A percentile compares a stretch with the other conserved stretches of the same genome.
These are phyloP conservation scores for Psilocybe mexicana DNA, from an alignment of 1,284 basidiomycete species.

Conservation along the genomic window DNA sequence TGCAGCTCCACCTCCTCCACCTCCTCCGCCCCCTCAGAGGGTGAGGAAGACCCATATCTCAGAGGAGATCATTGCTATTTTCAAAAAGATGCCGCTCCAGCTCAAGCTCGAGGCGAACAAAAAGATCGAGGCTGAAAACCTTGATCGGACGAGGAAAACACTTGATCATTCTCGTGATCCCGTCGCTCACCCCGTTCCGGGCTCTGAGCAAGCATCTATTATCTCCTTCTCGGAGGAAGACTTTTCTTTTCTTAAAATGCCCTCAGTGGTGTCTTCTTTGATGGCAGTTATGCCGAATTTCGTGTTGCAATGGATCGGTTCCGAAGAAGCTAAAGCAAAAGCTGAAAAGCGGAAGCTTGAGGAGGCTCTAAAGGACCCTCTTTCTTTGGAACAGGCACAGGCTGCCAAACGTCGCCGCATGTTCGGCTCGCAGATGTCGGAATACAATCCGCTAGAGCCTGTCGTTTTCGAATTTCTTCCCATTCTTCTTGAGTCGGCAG, in stretches of 20 bases:
- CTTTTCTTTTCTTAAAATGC: neutral
- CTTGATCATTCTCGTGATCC: neutral
- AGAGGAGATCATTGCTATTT: no score
- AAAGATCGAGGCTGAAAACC: neutral
- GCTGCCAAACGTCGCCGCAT: slow-evolving; percentile 4
- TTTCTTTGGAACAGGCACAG: neutral
- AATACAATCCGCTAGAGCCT: neutral
- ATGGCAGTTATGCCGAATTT: neutral
- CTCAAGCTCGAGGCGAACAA: neutral
- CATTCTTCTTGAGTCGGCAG: slow-evolving; percentile 6
- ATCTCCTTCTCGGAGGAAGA: slow-evolving; percentile 13
- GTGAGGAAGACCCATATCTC: neutral
- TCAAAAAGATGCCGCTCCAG: neutral
- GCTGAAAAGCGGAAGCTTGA: neutral
- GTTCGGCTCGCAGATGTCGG: neutral
- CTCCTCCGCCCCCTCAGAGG: neutral
- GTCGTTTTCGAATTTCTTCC: slow-evolving; percentile 6
- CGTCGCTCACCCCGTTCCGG: neutral
- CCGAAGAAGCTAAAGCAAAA: neutral
- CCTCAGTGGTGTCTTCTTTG: neutral
- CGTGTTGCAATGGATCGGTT: neutral
- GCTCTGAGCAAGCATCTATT: slow-evolving; percentile 11
- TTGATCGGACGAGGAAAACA: neutral
- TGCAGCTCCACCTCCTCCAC: neutral
- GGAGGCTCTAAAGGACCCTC: neutral